Base-by-base conservation (phyloP, 2,329 filamentous ascomycete species). In the Penicillium occitanis region DNA sequence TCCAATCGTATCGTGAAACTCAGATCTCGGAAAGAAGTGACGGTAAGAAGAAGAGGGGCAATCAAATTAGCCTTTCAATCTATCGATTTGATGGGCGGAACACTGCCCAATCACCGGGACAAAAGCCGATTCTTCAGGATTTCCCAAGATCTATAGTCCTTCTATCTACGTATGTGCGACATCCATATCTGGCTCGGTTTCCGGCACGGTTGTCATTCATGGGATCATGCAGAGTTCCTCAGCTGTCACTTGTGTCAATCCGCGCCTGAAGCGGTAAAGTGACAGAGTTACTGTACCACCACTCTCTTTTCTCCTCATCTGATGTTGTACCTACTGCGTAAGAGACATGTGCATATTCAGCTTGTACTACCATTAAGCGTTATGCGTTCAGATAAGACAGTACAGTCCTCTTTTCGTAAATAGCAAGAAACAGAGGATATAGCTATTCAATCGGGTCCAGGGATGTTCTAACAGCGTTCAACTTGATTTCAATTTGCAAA, bases 211-310 rank as follows among this genome's bases (percentile, higher is more conserved):
- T n/a, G 51, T 55, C 8, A 22, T 35, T 17, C 30, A 35, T 13
- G 51, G 51, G n/a, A 10, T 35, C 5, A 14, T 14, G 40, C 30
- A 57, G 11, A 22, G 19, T 30, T 57, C 19, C 33, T 25, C 33
- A 22, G 53, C 53, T 57, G 53, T 57, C 53, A 57, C 33, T 57
- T 35, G n/a, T 25, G 33, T 55, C 53, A 57, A 22, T 57, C 53
- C 10, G n/a, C 33, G 30, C 53, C 33, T 40, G 30, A 25, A 25
- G 53, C 53, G n/a, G 33, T 57, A 40, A 40, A 57, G 33, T 22
- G 53, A 37, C 33, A 17, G n/a, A 6, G 33, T 22, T 7, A 37
- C 30, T 35, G n/a, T 37, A 37, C n/a, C 4, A 57, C 30, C 51
- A 33, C 25, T 37, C 22, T 17, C 11, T 22, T 37, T 40, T 37